phyloP scores from a whole-genome alignment of 306 rosid genomes.

The Glycine latifolia region DNA sequence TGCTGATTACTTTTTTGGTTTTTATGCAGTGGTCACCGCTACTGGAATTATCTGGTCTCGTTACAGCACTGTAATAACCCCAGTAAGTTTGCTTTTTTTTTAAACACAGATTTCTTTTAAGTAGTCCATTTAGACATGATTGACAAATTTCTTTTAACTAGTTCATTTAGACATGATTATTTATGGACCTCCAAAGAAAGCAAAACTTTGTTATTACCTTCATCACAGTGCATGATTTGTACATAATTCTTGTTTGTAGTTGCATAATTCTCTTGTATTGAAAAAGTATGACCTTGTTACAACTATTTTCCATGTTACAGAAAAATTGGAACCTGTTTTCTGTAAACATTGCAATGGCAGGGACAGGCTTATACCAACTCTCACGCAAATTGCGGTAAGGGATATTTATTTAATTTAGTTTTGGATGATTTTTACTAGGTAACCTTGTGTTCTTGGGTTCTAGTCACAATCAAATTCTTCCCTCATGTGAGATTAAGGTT shows the following conservation, averaged over 20 bases:
- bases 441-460: not conserved
- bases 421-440: not conserved
- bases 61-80: constrained; percentile 92
- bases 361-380: constrained; percentile 89
- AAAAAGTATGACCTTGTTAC: constrained; percentile 16
- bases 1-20: constrained; percentile 42
- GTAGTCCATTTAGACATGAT: constrained; percentile 14
- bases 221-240: not conserved
- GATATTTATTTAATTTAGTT: not conserved
- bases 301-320: constrained; percentile 58
- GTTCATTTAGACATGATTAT: not conserved
- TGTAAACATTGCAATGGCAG: constrained; percentile 91
- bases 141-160: no score
- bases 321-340: constrained; percentile 96
- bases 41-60: constrained; percentile 96
- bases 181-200: constrained; percentile 15
- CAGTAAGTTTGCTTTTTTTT: constrained; percentile 62
- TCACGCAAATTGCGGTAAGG: constrained; percentile 81
- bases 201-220: constrained; percentile 24
- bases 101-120: constrained; percentile 10
- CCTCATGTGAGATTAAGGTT: not conserved
- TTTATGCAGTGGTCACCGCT: constrained; percentile 73
- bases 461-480: not conserved
- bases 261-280: constrained; percentile 24
- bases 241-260: not conserved